phyloP scores from a whole-genome alignment of 495 filamentous ascomycete species.

The Peziza echinospora region DNA sequence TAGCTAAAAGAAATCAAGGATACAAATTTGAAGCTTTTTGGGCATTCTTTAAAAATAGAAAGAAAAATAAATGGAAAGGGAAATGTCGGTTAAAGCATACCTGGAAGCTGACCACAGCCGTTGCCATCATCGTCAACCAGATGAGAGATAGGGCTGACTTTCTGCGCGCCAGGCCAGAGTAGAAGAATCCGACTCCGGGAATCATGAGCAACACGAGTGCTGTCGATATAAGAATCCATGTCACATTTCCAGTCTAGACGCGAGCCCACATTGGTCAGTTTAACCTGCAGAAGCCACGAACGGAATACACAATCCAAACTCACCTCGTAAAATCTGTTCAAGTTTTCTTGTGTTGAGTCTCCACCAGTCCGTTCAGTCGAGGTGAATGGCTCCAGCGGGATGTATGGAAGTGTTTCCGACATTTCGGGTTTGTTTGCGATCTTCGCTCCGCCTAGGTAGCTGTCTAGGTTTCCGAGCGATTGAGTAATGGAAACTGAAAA shows the following conservation, averaged over 20 bases:
- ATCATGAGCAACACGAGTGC: slow-evolving; percentile 95
- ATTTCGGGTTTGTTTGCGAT: not conserved
- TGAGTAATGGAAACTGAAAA: not conserved
- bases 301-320: not conserved
- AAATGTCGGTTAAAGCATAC: too few species aligned
- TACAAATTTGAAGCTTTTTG: too few species aligned
- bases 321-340: not conserved
- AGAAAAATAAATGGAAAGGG: too few species aligned
- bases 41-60: too few species aligned
- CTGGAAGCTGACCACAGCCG: slow-evolving; percentile 74
- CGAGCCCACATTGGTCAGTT: slow-evolving; percentile 2
- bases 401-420: not conserved
- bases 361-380: not conserved
- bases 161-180: slow-evolving; percentile 87
- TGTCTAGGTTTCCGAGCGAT: not conserved
- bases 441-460: not conserved
- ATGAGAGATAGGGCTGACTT: slow-evolving; percentile 90
- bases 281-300: not conserved
- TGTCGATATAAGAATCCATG: slow-evolving; percentile 72
- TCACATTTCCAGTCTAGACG: slow-evolving; percentile 60
- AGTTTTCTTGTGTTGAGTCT: not conserved
- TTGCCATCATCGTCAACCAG: slow-evolving; percentile 94
- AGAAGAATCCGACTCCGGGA: slow-evolving; percentile 95
- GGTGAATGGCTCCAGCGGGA: not conserved
- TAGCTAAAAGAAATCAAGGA: not conserved